Percentiles rank a stretch among this genome's conserved stretches.
phyloP scores from a whole-genome alignment of 495 filamentous ascomycete genomes.

The Xylaria cubensis region DNA sequence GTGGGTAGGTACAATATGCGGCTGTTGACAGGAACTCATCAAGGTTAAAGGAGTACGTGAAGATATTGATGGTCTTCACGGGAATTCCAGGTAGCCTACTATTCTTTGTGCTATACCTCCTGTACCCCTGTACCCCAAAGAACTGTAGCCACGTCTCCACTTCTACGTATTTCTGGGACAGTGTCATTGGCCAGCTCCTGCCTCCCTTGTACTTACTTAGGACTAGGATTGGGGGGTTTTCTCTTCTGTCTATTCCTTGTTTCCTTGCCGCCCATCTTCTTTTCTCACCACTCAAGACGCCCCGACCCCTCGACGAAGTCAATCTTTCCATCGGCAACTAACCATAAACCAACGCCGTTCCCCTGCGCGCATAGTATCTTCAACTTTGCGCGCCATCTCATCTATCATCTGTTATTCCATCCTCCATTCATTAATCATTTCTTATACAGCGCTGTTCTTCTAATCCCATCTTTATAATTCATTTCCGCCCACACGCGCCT shows the following conservation, averaged over 20 bases:
- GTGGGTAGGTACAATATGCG: not conserved
- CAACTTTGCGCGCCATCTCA: not conserved
- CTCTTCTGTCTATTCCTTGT: slow-evolving; percentile 9
- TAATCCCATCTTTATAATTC: not conserved
- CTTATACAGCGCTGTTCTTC: not conserved
- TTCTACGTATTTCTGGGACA: not conserved
- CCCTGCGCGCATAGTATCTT: not conserved
- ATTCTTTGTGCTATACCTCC: not conserved
- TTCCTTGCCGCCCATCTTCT: slow-evolving; percentile 15
- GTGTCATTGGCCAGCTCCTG: not conserved
- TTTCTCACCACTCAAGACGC: slow-evolving; percentile 24
- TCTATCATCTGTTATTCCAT: not conserved
- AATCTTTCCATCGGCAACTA: slow-evolving; percentile 16
- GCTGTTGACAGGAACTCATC: not conserved
- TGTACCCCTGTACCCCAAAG: not conserved
- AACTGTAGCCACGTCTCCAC: not conserved
- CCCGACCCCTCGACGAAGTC: slow-evolving; percentile 7
- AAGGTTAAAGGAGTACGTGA: not conserved
- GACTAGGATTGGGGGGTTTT: not conserved
- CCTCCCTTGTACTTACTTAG: not conserved
- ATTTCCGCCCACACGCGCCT: not conserved
- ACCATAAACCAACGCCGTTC: slow-evolving; percentile 11
- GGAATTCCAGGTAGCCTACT: not conserved
- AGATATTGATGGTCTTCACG: not conserved
- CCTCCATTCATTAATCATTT: not conserved